Conservation (phyloP, 495 filamentous ascomycete genomes). For the Trichoderma virens region DNA sequence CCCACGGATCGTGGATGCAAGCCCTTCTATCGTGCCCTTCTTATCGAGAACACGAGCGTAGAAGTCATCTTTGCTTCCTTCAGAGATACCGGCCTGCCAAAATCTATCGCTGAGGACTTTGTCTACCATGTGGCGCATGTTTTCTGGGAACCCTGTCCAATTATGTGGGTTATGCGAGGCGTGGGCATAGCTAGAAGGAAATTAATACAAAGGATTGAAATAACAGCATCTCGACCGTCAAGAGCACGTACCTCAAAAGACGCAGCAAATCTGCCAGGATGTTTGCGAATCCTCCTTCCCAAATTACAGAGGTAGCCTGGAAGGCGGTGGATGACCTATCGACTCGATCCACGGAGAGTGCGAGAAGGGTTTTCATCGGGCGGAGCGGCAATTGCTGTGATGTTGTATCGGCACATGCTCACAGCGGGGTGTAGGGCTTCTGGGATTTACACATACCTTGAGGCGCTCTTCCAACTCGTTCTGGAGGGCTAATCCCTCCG, state of each 20-base stretch:
- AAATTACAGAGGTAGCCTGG: conserved; percentile 63
- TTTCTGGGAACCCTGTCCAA: conserved; percentile 70
- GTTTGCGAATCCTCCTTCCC: conserved; percentile 71
- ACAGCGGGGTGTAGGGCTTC: not conserved
- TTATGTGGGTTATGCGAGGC: conserved; percentile 85
- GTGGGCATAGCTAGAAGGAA: conserved; percentile 61
- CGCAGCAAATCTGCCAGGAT: conserved; percentile 84
- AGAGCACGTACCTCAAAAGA: conserved; percentile 58
- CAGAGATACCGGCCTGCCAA: conserved; percentile 97
- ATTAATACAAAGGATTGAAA: not conserved
- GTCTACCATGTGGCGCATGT: conserved; percentile 69
- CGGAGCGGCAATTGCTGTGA: conserved; percentile 65
- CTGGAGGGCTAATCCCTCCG: conserved; percentile 71
- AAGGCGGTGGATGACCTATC: conserved; percentile 60
- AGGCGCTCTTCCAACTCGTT: conserved; percentile 64
- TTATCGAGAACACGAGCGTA: conserved; percentile 86
- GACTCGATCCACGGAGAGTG: conserved; percentile 82
- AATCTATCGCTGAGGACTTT: conserved; percentile 91
- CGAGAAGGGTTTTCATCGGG: conserved; percentile 80
- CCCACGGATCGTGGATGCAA: conserved; percentile 86
- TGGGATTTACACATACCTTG: conserved; percentile 39
- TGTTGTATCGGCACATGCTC: not conserved
- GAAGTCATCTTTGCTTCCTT: conserved; percentile 90
- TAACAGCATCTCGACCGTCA: conserved; percentile 15
- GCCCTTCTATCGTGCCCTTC: conserved; percentile 81